These are phyloP conservation scores for Aspergillus cristatus DNA, from an alignment of 495 filamentous ascomycete species.

Conservation along the genomic window DNA sequence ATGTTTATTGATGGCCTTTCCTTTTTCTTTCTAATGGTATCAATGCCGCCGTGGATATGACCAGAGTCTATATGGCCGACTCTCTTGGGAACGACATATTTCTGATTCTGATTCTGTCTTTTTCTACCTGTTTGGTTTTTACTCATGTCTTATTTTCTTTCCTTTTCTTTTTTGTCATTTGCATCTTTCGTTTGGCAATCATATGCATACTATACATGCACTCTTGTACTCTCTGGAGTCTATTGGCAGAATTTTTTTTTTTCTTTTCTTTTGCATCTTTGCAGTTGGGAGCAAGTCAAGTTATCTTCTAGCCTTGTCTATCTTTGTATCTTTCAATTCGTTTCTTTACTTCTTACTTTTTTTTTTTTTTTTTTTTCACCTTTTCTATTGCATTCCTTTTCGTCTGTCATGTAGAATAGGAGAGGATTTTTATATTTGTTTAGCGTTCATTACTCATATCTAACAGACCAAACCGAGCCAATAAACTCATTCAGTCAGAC, in stretches of 20 bases:
- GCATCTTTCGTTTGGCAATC: background rate
- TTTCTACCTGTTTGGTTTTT: constrained; percentile 1
- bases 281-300: constrained; percentile 2
- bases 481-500: too few species aligned
- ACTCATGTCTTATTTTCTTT: too few species aligned
- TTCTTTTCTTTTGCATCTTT: background rate
- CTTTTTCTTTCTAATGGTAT: constrained; percentile 5
- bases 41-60: constrained; percentile 3
- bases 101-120: constrained; percentile 8
- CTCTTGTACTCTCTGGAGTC: background rate
- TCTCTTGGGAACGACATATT: background rate
- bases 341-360: background rate
- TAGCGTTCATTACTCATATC: too few species aligned
- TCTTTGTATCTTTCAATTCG: constrained; percentile 1
- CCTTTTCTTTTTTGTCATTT: background rate
- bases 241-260: constrained; percentile 1
- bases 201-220: background rate
- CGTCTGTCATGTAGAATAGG: constrained; percentile 21
- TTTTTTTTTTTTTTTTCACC: background rate
- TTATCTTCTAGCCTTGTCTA: constrained; percentile 5
- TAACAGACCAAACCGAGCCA: too few species aligned
- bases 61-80: background rate
- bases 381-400: constrained; percentile 1
- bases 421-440: too few species aligned
- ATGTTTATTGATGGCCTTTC: constrained; percentile 14